Conservation (phyloP, 2,329 filamentous ascomycete genomes). For the Aspergillus neoniger region DNA sequence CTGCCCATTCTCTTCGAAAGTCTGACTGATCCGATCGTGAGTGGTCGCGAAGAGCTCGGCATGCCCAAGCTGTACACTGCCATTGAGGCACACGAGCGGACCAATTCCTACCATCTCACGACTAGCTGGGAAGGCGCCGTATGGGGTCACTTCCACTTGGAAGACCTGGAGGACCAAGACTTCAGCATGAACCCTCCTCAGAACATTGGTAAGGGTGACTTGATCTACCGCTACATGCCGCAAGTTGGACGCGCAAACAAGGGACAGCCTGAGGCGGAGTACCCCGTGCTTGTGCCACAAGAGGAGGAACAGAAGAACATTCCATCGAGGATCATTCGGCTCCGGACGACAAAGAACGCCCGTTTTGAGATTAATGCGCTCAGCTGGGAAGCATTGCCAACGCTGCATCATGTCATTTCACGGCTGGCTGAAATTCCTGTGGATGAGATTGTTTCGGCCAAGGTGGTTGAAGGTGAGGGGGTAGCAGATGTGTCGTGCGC, state of each 20-base stretch:
- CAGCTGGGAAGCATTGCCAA: constrained; percentile 60
- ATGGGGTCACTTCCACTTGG: constrained; percentile 43
- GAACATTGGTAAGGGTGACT: constrained; percentile 36
- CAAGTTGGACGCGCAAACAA: constrained; percentile 51
- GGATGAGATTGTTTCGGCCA: constrained; percentile 58
- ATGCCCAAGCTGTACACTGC: constrained; percentile 62
- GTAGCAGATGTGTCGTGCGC: constrained; percentile 43
- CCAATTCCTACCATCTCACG: constrained; percentile 41
- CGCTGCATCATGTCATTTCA: constrained; percentile 59
- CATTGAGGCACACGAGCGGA: constrained; percentile 47
- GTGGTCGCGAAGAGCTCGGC: constrained; percentile 62
- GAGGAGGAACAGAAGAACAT: constrained; percentile 38
- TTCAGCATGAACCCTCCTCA: constrained; percentile 23
- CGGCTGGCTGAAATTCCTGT: constrained; percentile 59
- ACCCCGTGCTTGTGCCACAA: constrained; percentile 47
- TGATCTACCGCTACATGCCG: constrained; percentile 62
- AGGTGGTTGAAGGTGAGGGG: constrained; percentile 57
- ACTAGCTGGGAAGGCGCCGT: constrained; percentile 48
- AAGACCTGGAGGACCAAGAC: constrained; percentile 36
- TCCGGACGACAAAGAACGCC: constrained; percentile 40
- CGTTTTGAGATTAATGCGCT: constrained; percentile 52
- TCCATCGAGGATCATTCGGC: constrained; percentile 25
- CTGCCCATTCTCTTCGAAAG: constrained; percentile 61
- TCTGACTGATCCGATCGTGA: constrained; percentile 61
- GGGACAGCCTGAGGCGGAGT: constrained; percentile 57